A percentile compares a stretch with the other conserved stretches of the same genome.
phyloP scores from a whole-genome alignment of 345 rosid genomes.

The Moricandia arvensis region DNA sequence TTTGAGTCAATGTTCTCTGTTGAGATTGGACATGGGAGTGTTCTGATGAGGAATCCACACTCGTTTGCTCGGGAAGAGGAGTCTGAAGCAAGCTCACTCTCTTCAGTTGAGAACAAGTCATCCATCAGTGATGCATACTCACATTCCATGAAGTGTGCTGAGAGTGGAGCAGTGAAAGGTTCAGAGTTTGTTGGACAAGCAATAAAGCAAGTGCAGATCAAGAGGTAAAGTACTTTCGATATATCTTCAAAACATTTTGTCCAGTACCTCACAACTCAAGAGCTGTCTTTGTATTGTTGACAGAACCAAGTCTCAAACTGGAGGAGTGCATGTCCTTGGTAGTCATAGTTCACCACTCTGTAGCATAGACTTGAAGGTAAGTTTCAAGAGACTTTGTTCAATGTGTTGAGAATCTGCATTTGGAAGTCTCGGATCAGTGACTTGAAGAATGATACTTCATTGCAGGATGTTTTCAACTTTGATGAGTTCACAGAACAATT shows the following conservation, averaged over 20 bases:
- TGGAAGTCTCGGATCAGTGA: too few relatives aligned
- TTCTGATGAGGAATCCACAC: constrained; percentile 79
- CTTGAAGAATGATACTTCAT: neutral
- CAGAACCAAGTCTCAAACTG: constrained; percentile 52
- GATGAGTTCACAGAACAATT: constrained; percentile 65
- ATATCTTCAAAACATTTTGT: neutral
- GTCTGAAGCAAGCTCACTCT: constrained; percentile 92
- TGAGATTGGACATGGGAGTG: constrained; percentile 96
- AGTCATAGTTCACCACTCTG: constrained; percentile 65
- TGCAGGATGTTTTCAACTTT: constrained; percentile 78
- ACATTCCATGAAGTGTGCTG: constrained; percentile 46
- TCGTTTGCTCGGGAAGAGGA: constrained; percentile 89
- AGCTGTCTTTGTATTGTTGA: neutral
- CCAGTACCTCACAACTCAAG: neutral
- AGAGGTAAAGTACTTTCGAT: constrained; percentile 50
- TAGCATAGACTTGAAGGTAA: constrained; percentile 71
- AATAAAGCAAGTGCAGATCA: constrained; percentile 55
- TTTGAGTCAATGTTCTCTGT: constrained; percentile 94
- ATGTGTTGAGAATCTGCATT: too few relatives aligned
- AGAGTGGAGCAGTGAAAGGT: constrained; percentile 37
- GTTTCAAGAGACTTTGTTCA: constrained; percentile 19
- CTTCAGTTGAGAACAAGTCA: constrained; percentile 71
- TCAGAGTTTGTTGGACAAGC: constrained; percentile 46
- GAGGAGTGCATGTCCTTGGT: constrained; percentile 57
- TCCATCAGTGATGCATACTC: constrained; percentile 63